These are phyloP conservation scores for Aspergillus alliaceus DNA, from an alignment of 2,329 filamentous ascomycete species.

Conservation along the genomic window DNA sequence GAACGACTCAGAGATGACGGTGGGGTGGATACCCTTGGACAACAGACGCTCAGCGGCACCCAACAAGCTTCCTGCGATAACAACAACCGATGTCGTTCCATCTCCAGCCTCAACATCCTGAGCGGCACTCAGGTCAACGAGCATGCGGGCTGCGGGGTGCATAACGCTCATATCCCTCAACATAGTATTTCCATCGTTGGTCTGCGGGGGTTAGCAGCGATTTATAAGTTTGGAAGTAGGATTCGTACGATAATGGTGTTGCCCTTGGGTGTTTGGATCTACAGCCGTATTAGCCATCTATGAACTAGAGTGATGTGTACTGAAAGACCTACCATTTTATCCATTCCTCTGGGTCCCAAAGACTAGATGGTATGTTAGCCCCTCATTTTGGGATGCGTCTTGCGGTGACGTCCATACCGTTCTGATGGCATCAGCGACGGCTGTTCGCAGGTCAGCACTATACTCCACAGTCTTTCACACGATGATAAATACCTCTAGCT, in stretches of 20 bases:
- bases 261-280: conserved; percentile 91
- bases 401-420: conserved; percentile 55
- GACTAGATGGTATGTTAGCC: conserved; percentile 56
- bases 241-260: conserved; percentile 80
- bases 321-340: conserved; percentile 72
- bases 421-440: conserved; percentile 95
- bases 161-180: conserved; percentile 98
- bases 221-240: conserved; percentile 4
- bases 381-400: conserved; percentile 30
- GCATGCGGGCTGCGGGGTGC: conserved; percentile 99
- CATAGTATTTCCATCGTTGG: conserved; percentile 99
- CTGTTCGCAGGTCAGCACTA: conserved; percentile 50
- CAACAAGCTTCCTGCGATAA: conserved; percentile 92
- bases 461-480: conserved; percentile 1
- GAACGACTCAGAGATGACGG: conserved; percentile 96
- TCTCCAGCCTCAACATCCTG: conserved; percentile 99
- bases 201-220: conserved; percentile 49
- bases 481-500: conserved; percentile 70
- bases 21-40: conserved; percentile 91
- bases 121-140: conserved; percentile 93
- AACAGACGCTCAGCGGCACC: conserved; percentile 91
- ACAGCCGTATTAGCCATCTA: conserved; percentile 23
- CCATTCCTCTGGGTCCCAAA: conserved; percentile 93
- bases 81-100: conserved; percentile 96
- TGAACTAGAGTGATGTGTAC: not conserved